These are phyloP conservation scores for Primulina tabacum DNA, from an alignment of 257 asterid genomes.

Conservation along the genomic window DNA sequence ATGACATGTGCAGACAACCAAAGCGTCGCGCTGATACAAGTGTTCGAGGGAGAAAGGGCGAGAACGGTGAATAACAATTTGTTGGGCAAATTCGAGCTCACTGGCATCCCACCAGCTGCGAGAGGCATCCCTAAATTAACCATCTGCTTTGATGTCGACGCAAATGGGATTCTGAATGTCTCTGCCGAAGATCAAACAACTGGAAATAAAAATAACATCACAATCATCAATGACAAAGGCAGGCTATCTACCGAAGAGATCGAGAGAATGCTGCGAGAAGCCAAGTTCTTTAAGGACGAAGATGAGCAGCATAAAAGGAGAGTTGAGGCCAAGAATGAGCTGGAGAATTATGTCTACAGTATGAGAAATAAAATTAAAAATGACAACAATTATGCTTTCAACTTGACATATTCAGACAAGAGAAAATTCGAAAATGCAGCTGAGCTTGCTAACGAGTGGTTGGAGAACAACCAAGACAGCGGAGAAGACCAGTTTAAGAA, in stretches of 20 bases:
- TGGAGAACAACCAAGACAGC: neutral
- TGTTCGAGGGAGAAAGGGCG: conserved; percentile 3
- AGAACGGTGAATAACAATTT: neutral
- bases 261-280: neutral
- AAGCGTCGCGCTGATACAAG: neutral
- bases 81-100: neutral
- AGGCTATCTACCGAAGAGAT: neutral
- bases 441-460: neutral
- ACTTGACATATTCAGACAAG: conserved; percentile 4
- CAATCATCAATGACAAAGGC: neutral
- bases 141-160: neutral
- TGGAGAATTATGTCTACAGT: neutral
- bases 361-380: neutral
- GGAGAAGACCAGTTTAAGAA: conserved; percentile 1
- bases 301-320: neutral
- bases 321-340: neutral
- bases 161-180: neutral
- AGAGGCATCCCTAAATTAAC: neutral
- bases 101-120: neutral
- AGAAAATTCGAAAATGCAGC: neutral
- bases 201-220: neutral
- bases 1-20: neutral
- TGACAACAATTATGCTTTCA: neutral
- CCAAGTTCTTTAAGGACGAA: neutral
- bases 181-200: neutral